A percentile compares a stretch with the other conserved stretches of the same genome.
phyloP scores from a whole-genome alignment of 805 yeast genomes.

The Pachysolen tannophilus region DNA sequence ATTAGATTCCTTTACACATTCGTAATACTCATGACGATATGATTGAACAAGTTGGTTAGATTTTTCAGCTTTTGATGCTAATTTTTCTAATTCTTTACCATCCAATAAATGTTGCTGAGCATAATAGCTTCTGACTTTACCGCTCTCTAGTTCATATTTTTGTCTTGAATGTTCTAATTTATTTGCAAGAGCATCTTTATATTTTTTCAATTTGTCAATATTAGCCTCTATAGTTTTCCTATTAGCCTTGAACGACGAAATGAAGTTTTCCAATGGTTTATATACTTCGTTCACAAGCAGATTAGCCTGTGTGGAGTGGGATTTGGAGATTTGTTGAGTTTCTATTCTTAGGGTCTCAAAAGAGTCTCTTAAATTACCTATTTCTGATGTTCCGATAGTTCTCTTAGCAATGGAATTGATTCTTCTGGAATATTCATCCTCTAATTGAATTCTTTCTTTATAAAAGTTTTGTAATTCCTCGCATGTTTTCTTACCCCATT shows the following conservation, averaged over 20 bases:
- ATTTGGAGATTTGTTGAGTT: constrained; percentile 48
- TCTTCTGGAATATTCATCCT: constrained; percentile 61
- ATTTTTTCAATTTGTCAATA: constrained; percentile 44
- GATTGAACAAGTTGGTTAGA: constrained; percentile 32
- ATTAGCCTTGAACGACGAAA: constrained; percentile 40
- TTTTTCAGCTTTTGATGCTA: constrained; percentile 46
- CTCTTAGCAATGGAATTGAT: constrained; percentile 43
- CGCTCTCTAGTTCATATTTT: constrained; percentile 50
- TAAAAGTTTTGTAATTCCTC: constrained; percentile 42
- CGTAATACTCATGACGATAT: constrained; percentile 49
- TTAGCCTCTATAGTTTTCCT: constrained; percentile 50
- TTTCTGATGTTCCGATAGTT: constrained; percentile 46
- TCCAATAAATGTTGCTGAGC: constrained; percentile 62
- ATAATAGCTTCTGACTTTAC: constrained; percentile 46
- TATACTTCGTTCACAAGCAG: constrained; percentile 44
- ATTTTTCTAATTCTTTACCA: constrained; percentile 63
- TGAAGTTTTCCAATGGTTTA: constrained; percentile 45
- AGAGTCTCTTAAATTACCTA: constrained; percentile 51
- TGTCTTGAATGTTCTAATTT: constrained; percentile 31
- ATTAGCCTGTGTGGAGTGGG: constrained; percentile 43
- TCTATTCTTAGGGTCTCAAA: constrained; percentile 52
- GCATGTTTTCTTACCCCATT: constrained; percentile 50
- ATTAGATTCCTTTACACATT: constrained; percentile 41
- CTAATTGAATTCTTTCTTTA: constrained; percentile 52
- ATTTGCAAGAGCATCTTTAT: constrained; percentile 29